These are phyloP conservation scores for Aspergillus sp. DNA, from an alignment of 2,329 filamentous ascomycete genomes.

Conservation along the genomic window DNA sequence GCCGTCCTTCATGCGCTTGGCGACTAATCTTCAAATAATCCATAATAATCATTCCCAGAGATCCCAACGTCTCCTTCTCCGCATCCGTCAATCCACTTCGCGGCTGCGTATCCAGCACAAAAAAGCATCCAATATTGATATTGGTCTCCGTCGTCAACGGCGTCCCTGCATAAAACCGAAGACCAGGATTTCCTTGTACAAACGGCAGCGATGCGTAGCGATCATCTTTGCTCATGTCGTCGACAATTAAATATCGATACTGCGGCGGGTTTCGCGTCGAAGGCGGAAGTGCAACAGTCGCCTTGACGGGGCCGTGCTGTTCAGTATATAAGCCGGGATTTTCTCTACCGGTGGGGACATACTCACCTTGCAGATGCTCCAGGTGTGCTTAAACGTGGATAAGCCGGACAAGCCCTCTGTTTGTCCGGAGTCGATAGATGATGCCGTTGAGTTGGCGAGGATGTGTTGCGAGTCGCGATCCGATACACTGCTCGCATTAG, in stretches of 20 bases:
- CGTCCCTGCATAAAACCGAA: constrained; percentile 52
- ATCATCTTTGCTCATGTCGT: constrained; percentile 34
- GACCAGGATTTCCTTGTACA: constrained; percentile 26
- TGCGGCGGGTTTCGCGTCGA: constrained; percentile 15
- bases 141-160: constrained; percentile 54
- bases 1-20: constrained; percentile 46
- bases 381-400: constrained; percentile 25
- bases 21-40: constrained; percentile 55
- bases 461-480: constrained; percentile 45
- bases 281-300: constrained; percentile 27
- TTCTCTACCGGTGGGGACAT: neutral
- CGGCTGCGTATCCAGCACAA: constrained; percentile 53
- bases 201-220: constrained; percentile 32
- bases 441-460: constrained; percentile 45
- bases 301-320: constrained; percentile 16
- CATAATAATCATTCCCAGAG: constrained; percentile 52
- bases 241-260: constrained; percentile 28
- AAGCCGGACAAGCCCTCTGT: constrained; percentile 23
- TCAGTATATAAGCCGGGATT: neutral
- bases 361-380: constrained; percentile 30
- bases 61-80: constrained; percentile 47
- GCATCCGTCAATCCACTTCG: constrained; percentile 39
- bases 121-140: constrained; percentile 55
- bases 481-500: constrained; percentile 30
- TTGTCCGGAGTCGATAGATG: constrained; percentile 2